Evolutionary conservation across 75 land plant genomes (phyloP), one percentile per base, ranked within the genome.

Genomic region (Cryptomeria japonica): DNA sequence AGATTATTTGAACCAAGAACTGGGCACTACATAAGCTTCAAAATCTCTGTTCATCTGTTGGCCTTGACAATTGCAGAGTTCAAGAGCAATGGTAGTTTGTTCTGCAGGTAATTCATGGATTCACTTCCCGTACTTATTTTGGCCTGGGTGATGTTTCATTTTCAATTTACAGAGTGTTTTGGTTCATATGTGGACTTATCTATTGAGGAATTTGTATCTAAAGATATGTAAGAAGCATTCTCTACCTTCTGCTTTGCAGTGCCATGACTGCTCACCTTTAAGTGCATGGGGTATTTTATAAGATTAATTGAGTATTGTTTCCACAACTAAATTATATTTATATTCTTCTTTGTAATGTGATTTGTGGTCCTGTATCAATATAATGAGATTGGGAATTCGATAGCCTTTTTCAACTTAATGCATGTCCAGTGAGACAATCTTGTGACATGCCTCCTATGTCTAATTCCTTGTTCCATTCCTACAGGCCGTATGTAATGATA

Each of bases 1-100:
- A 44, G 98, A 98, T 72, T 98, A 98, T 88, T 87, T 98, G 89
- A 98, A 97, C 86, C 89, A 96, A 44, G 99, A 98, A 89, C 87
- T 98, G 46, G 93, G 92, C 37, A 61, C 93, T 42, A 28, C 88
- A 8, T 91, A 84, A 41, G 38, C 38, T 2, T 34, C 37, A 75
- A 64, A 64, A 0, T 64, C n/a, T 64, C 70, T 28, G 31, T 64
- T 64, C 70, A 64, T 64, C 28, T 64, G n/a, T 64, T 64, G n/a
- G 70, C 70, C 2, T 64, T 28, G 31, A 75, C 34, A 13, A 34
- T 12, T 75, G 70, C n/a, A 64, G 77, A 34, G 37, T 34, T 34
- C 37, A 75, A 34, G 37, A 34, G 15, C 16, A 75, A 75, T 75
- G 37, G 16, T 75, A 75, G 34, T 12, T 75, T 25, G n/a, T 64